Evolutionary conservation across 2,329 filamentous ascomycete species (phyloP).

Genomic region (Colletotrichum lupini): DNA sequence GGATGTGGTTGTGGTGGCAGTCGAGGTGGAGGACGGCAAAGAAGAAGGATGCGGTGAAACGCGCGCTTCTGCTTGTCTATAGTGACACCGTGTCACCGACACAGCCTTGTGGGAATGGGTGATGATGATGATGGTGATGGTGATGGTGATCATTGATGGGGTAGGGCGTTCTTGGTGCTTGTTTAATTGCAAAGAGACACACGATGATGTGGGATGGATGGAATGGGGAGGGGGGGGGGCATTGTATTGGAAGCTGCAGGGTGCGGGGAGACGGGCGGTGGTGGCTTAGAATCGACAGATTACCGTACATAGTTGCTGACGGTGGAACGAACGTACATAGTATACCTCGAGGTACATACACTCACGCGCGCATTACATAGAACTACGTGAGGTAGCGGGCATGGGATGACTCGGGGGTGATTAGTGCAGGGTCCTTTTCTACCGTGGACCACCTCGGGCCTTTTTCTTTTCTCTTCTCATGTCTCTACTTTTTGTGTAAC

Average conservation of each 20-base stretch:
- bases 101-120: slow-evolving; percentile 19
- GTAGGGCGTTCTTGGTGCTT: slow-evolving; percentile 3
- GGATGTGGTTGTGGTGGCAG: not conserved
- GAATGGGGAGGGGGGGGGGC: not conserved
- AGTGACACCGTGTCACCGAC: not conserved
- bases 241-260: not conserved
- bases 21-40: not conserved
- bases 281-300: slow-evolving; percentile 31
- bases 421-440: not conserved
- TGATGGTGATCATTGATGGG: not conserved
- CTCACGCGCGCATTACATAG: not conserved
- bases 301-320: slow-evolving; percentile 9
- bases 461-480: not conserved
- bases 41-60: not conserved
- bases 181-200: not conserved
- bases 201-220: not conserved
- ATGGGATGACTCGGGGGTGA: not conserved
- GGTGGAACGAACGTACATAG: not conserved
- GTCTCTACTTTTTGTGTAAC: not conserved
- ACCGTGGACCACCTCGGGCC: not conserved
- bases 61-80: not conserved
- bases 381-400: not conserved
- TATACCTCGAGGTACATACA: not conserved
- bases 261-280: slow-evolving; percentile 14
- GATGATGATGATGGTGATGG: not conserved